Evolutionary conservation across 306 rosid species (phyloP).

Genomic region (Citrullus colocynthis): DNA sequence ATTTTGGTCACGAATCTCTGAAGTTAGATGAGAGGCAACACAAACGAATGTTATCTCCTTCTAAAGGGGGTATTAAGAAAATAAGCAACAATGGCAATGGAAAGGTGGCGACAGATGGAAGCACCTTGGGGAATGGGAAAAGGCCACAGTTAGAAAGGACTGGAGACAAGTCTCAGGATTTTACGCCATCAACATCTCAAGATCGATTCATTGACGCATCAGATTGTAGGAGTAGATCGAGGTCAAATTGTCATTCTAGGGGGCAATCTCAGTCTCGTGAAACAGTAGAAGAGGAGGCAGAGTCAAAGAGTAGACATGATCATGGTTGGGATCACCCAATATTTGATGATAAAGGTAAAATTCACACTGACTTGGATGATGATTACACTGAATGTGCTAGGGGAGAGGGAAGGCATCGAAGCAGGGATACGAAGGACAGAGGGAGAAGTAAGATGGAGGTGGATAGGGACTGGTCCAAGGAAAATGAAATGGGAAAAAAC

Average conservation of each 20-base stretch:
- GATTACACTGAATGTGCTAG: not conserved
- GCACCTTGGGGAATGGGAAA: constrained; percentile 10
- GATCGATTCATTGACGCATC: constrained; percentile 11
- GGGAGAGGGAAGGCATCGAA: constrained; percentile 7
- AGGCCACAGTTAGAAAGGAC: constrained; percentile 34
- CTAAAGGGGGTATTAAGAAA: constrained; percentile 24
- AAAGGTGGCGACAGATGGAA: constrained; percentile 21
- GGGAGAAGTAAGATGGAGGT: constrained; percentile 26
- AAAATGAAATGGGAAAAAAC: constrained; percentile 27
- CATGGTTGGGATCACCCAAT: constrained; percentile 16
- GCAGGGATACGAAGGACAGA: constrained; percentile 25
- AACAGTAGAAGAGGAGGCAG: constrained; percentile 47
- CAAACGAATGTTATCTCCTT: constrained; percentile 21
- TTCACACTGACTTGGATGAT: not conserved
- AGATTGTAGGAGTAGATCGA: constrained; percentile 42
- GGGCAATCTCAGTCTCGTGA: constrained; percentile 48
- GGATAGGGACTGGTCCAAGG: constrained; percentile 30
- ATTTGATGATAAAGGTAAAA: constrained; percentile 2
- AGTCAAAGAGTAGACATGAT: constrained; percentile 29
- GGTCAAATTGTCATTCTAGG: constrained; percentile 40
- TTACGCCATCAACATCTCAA: constrained; percentile 26
- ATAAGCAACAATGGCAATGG: constrained; percentile 23
- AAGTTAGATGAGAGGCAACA: constrained; percentile 24
- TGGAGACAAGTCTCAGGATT: constrained; percentile 27
- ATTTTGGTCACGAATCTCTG: constrained; percentile 22